phyloP scores from a whole-genome alignment of 2,329 filamentous ascomycete genomes.

The Cladosporium sphaerospermum region DNA sequence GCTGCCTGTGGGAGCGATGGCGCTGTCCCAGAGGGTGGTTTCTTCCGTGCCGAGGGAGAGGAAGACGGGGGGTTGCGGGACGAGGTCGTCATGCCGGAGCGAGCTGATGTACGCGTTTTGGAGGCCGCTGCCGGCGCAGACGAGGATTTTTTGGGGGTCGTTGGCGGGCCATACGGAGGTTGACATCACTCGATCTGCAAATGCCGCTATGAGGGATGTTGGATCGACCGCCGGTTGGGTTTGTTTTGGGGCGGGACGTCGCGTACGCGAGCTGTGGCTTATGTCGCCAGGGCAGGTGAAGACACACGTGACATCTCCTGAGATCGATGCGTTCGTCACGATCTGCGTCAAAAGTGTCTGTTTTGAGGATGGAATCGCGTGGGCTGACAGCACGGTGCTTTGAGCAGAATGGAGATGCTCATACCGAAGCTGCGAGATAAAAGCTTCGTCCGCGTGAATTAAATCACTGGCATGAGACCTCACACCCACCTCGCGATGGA shows the following conservation, averaged over 20 bases:
- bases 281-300: neutral
- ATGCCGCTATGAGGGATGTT: neutral
- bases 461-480: neutral
- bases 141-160: constrained; percentile 1
- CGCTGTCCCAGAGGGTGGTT: constrained; percentile 4
- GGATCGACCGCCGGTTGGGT: neutral
- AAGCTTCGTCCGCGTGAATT: constrained; percentile 15
- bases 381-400: constrained; percentile 15
- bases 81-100: neutral
- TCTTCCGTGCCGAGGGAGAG: constrained; percentile 1
- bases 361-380: constrained; percentile 13
- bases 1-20: neutral
- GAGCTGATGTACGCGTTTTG: constrained; percentile 2
- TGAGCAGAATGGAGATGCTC: neutral
- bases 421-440: constrained; percentile 21
- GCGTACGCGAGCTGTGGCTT: neutral
- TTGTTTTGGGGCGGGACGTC: neutral
- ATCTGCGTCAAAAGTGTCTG: neutral
- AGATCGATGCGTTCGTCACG: too few species aligned
- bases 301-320: neutral
- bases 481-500: constrained; percentile 13
- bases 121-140: neutral
- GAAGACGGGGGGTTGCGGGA: neutral
- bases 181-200: neutral
- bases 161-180: constrained; percentile 9